A percentile compares a stretch with the other conserved stretches of the same genome.
These are phyloP conservation scores for Sporothrix pseudoabietina DNA, from an alignment of 2,329 filamentous ascomycete genomes.

Conservation along the genomic window DNA sequence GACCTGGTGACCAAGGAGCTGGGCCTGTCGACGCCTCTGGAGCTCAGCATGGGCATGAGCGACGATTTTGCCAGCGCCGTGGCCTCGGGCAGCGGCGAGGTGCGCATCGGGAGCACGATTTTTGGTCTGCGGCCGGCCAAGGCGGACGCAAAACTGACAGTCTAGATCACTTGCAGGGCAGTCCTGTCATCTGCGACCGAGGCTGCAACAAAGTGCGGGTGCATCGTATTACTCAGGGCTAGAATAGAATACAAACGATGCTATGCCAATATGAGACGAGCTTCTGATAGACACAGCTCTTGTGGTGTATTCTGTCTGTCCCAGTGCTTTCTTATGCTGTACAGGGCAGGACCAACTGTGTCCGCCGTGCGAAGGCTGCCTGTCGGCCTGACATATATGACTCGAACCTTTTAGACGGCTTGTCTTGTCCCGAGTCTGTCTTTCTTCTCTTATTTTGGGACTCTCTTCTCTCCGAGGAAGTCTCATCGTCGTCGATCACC, in stretches of 20 bases:
- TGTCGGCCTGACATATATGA: neutral
- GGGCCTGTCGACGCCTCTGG: slow-evolving; percentile 54
- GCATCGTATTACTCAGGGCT: neutral
- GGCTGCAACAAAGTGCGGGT: neutral
- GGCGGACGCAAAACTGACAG: slow-evolving; percentile 71
- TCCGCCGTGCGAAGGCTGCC: neutral
- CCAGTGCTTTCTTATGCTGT: no score
- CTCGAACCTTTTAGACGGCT: neutral
- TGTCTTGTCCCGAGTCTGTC: neutral
- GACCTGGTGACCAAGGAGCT: slow-evolving; percentile 62
- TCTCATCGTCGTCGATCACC: slow-evolving; percentile 16
- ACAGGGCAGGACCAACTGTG: neutral
- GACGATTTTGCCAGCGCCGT: slow-evolving; percentile 92
- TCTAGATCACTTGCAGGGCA: slow-evolving; percentile 38
- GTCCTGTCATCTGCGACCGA: neutral
- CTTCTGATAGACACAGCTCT: neutral
- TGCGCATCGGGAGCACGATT: slow-evolving; percentile 89
- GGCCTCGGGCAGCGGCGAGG: slow-evolving; percentile 79
- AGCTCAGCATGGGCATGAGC: slow-evolving; percentile 99
- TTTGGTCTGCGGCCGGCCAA: slow-evolving; percentile 82
- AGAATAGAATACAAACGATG: neutral
- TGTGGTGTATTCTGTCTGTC: neutral
- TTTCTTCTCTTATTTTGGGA: neutral
- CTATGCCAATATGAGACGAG: neutral
- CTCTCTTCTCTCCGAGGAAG: neutral